Conservation (phyloP, 352 stramenopile genomes). For the Halophytophthora polymorphica region DNA sequence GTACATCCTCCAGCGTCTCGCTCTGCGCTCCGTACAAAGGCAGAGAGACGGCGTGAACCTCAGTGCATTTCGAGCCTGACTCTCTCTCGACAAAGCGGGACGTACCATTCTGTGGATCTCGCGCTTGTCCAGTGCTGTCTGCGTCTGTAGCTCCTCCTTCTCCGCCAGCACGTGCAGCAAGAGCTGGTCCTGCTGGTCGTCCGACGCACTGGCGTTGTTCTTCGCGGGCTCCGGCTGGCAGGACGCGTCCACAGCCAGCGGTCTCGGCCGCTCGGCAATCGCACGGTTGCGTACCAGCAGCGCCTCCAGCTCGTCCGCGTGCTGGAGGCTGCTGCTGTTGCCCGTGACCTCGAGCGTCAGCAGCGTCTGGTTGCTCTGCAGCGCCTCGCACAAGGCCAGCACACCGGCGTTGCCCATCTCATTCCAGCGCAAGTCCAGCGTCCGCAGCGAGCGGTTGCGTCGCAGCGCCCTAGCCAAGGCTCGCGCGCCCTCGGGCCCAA, state of each 20-base stretch:
- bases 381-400: slow-evolving; percentile 59
- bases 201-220: slow-evolving; percentile 13
- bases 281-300: slow-evolving; percentile 57
- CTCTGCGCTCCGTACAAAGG: slow-evolving; percentile 18
- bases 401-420: slow-evolving; percentile 73
- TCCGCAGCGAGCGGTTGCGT: slow-evolving; percentile 61
- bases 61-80: background rate
- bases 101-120: slow-evolving; percentile 47
- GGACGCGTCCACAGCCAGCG: slow-evolving; percentile 20
- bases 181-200: slow-evolving; percentile 36
- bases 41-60: background rate
- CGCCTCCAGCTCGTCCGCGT: slow-evolving; percentile 61
- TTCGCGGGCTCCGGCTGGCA: slow-evolving; percentile 23
- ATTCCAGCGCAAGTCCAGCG: slow-evolving; percentile 83
- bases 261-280: slow-evolving; percentile 20
- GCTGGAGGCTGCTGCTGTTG: slow-evolving; percentile 76
- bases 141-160: slow-evolving; percentile 56
- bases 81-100: background rate
- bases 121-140: slow-evolving; percentile 34
- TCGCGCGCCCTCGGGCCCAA: slow-evolving; percentile 65
- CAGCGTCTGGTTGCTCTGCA: slow-evolving; percentile 72
- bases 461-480: slow-evolving; percentile 51
- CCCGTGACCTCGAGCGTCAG: slow-evolving; percentile 62
- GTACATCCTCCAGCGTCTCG: slow-evolving; percentile 50
- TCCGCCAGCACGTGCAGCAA: slow-evolving; percentile 65